Evolutionary conservation across 2,329 filamentous ascomycete species (phyloP).

Genomic region (Phialocephala sp.): DNA sequence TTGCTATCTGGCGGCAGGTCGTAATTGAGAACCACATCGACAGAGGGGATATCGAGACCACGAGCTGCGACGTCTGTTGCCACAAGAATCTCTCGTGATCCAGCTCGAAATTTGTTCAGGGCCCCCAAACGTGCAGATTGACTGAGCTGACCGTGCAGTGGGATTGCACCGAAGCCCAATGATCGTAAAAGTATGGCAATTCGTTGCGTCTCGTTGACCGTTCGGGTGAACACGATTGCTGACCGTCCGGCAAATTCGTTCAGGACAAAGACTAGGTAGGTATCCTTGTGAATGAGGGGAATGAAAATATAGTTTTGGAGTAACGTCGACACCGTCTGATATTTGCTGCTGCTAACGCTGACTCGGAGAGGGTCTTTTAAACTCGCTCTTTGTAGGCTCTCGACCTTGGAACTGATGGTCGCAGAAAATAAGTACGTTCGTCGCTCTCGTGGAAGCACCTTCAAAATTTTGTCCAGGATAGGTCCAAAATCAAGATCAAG

Average conservation of each 20-base stretch:
- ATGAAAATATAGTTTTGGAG: constrained; percentile 88
- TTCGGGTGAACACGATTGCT: constrained; percentile 89
- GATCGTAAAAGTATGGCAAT: constrained; percentile 81
- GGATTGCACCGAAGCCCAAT: constrained; percentile 88
- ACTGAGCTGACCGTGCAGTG: constrained; percentile 88
- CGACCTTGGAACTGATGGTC: constrained; percentile 92
- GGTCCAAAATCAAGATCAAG: constrained; percentile 95
- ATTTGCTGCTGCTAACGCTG: constrained; percentile 80
- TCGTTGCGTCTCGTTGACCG: constrained; percentile 88
- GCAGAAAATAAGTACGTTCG: constrained; percentile 92
- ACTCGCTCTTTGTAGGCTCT: constrained; percentile 88
- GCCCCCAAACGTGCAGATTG: constrained; percentile 87
- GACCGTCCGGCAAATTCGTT: constrained; percentile 89
- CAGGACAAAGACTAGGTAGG: constrained; percentile 83
- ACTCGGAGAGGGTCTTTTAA: constrained; percentile 84
- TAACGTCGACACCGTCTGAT: constrained; percentile 89
- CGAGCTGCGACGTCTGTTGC: constrained; percentile 94
- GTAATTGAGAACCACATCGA: constrained; percentile 86
- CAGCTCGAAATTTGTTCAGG: constrained; percentile 85
- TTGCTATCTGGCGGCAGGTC: constrained; percentile 85
- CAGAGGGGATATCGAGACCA: constrained; percentile 91
- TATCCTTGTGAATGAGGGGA: constrained; percentile 85
- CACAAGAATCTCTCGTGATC: constrained; percentile 83
- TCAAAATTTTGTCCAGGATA: constrained; percentile 90
- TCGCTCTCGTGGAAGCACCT: constrained; percentile 79